Evolutionary conservation across 2,329 filamentous ascomycete species (phyloP).

Genomic region (Lecanoromycetidae sp.): DNA sequence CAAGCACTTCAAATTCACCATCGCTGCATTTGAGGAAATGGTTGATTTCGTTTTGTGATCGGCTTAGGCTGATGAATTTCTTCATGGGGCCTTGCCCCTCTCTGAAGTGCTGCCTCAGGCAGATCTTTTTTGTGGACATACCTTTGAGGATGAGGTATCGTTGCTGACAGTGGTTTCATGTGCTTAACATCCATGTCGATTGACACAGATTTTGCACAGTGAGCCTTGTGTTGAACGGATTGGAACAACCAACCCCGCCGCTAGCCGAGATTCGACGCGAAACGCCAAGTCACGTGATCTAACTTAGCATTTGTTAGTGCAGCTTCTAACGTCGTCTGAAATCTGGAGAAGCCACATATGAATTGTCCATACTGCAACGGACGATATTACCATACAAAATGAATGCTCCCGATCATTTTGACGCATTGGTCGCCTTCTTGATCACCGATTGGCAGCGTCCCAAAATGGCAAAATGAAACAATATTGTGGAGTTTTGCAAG

Average conservation of each 20-base stretch:
- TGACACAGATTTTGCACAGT: too few relatives aligned
- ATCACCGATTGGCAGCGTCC: background rate
- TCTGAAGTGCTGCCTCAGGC: slow-evolving; percentile 5
- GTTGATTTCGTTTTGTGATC: slow-evolving; percentile 1
- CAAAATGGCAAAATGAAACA: background rate
- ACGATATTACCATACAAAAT: too few relatives aligned
- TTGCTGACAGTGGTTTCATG: too few relatives aligned
- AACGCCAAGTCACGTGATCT: background rate
- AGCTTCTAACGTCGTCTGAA: too few relatives aligned
- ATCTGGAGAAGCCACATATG: too few relatives aligned
- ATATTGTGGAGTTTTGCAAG: background rate
- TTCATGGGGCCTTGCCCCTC: background rate
- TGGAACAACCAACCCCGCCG: too few relatives aligned
- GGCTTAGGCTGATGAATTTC: slow-evolving; percentile 2
- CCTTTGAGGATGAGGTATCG: too few relatives aligned
- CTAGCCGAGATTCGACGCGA: too few relatives aligned
- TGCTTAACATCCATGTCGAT: too few relatives aligned
- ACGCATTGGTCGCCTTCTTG: background rate
- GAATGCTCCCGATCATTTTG: too few relatives aligned
- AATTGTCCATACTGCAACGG: too few relatives aligned
- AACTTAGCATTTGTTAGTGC: background rate
- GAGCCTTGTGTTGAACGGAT: too few relatives aligned
- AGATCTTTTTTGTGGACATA: background rate
- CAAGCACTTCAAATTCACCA: background rate
- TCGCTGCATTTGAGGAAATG: background rate